Base-by-base conservation (phyloP, 805 yeast genomes). In the Yueomyces sp. region DNA sequence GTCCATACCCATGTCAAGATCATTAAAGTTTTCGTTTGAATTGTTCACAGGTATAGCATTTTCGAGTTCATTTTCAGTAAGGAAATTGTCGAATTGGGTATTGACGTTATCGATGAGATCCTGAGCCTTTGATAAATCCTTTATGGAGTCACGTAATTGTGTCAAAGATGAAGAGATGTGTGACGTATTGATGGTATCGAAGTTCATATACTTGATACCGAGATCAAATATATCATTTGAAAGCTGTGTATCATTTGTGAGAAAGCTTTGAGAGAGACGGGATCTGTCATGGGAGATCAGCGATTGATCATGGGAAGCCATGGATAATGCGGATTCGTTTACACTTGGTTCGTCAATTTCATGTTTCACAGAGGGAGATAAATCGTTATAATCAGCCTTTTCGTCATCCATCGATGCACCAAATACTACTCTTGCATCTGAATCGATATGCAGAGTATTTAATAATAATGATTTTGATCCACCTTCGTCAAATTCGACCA, bases 401-500 rank as follows among this genome's bases (percentile, higher is more conserved):
- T 46, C 49, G 39, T 63, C 64, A 42, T 54, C 66, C 6, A 66
- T 63, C 11, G 51, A 52, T 41, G 85, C 85, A 54, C 79, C 90
- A 54, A 82, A 81, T 2, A 80, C 74, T 3, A 82, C 77, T 51
- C 81, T 61, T 0, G 77, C 75, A 1, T 69, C 52, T 1, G 57
- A 44, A 51, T 81, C 80, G 12, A 77, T 66, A 47, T 69, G 68
- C 39, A 82, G 67, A 0, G 84, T 74, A 48, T 82, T 82, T 48
- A 80, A 56, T 38, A 82, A 60, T 41, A 83, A 64, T 46, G 84
- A 75, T 54, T 79, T 82, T 5, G 90, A 80, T 3, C 92, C 90
- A 37, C 88, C 88, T 63, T 82, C 90, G 57, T 83, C 92, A 52
- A 82, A 82, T 42, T 81, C 88, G 0, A 86, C 77, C 41, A 82